A percentile compares a stretch with the other conserved stretches of the same genome.
phyloP scores from a whole-genome alignment of 352 stramenopile genomes.

The Pythium scleroteichum region DNA sequence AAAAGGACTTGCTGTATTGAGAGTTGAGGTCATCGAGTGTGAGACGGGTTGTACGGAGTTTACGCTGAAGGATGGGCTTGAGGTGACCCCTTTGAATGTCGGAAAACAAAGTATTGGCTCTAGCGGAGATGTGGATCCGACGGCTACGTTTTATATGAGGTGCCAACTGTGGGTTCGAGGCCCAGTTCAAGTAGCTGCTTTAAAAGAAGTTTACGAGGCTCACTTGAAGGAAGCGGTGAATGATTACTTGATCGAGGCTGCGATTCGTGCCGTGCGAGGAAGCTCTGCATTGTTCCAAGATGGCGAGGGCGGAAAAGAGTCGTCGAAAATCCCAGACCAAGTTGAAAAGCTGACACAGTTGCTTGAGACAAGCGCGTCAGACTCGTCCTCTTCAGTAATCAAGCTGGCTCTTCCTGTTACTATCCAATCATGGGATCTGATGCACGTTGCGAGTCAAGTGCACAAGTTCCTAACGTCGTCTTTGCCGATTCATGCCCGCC shows the following conservation, averaged over 20 bases:
- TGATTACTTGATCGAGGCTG: constrained; percentile 78
- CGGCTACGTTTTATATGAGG: constrained; percentile 33
- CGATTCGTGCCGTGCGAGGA: constrained; percentile 30
- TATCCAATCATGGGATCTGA: constrained; percentile 66
- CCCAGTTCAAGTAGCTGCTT: constrained; percentile 49
- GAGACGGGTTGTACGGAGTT: background rate
- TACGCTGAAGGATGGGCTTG: background rate
- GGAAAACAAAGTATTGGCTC: background rate
- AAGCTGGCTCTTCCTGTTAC: constrained; percentile 41
- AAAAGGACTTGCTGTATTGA: constrained; percentile 73
- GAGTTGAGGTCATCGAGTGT: constrained; percentile 50
- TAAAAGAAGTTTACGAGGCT: constrained; percentile 61
- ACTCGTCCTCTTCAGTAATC: constrained; percentile 62
- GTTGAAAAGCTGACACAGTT: constrained; percentile 31
- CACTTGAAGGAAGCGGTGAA: constrained; percentile 77
- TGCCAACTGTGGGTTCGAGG: constrained; percentile 80
- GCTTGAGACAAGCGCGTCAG: constrained; percentile 45
- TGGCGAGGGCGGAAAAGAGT: background rate
- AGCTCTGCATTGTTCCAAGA: background rate
- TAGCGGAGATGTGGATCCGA: background rate
- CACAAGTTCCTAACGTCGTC: constrained; percentile 46
- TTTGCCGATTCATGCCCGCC: constrained; percentile 56
- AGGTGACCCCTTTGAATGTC: constrained; percentile 17
- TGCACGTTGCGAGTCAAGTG: constrained; percentile 53
- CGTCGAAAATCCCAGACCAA: background rate